These are phyloP conservation scores for Epicoccum nigrum DNA, from an alignment of 2,329 filamentous ascomycete species.

Conservation along the genomic window DNA sequence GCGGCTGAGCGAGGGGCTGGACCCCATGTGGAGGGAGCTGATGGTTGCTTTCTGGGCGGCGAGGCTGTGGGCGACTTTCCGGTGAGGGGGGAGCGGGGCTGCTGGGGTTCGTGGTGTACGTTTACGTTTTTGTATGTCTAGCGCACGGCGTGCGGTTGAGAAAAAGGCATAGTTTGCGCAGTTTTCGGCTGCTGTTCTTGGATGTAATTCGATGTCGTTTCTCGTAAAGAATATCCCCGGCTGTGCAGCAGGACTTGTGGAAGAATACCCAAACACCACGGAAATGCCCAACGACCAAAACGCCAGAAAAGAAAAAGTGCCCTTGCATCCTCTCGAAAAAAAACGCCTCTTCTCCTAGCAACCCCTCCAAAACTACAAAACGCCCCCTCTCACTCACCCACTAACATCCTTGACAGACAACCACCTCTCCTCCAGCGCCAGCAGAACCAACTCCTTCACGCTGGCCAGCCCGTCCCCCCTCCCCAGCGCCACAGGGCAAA, in stretches of 20 bases:
- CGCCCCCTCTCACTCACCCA: neutral
- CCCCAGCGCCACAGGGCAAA: slow-evolving; percentile 48
- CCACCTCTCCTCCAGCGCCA: slow-evolving; percentile 45
- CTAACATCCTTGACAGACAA: slow-evolving; percentile 42
- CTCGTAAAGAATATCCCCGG: too few species aligned
- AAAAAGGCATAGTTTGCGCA: too few species aligned
- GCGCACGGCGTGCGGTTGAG: slow-evolving; percentile 2
- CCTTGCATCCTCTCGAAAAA: too few species aligned
- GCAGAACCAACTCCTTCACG: slow-evolving; percentile 43
- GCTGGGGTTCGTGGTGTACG: neutral
- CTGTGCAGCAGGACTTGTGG: too few species aligned
- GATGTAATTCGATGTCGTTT: too few species aligned
- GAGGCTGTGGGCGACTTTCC: slow-evolving; percentile 18
- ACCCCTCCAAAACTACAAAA: neutral
- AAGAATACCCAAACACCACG: too few species aligned
- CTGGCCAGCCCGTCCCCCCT: slow-evolving; percentile 31
- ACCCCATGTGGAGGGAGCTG: slow-evolving; percentile 29
- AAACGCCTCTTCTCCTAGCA: neutral
- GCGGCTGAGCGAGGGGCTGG: slow-evolving; percentile 21
- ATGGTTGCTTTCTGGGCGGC: slow-evolving; percentile 24
- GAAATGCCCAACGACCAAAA: too few species aligned
- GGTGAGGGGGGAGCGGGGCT: neutral
- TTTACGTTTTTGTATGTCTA: neutral
- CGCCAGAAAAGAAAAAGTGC: neutral
- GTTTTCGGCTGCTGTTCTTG: too few species aligned